Base-by-base conservation (phyloP, 371 early-diverging fungal species). In the Fennellomyces sp. region DNA sequence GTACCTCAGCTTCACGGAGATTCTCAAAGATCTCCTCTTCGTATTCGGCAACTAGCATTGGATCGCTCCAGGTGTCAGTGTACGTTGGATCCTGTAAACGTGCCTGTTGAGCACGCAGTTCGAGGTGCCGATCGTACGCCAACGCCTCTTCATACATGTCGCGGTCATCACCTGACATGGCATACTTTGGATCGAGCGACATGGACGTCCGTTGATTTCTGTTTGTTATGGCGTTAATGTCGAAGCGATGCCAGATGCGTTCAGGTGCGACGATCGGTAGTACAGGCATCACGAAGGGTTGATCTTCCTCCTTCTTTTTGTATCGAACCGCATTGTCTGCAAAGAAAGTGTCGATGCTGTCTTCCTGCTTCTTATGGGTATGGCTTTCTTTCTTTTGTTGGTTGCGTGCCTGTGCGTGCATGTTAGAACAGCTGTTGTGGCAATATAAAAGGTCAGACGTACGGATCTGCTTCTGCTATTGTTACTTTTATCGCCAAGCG, bases 31-130 rank as follows among this genome's bases (percentile, higher is more conserved):
- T 97, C 17, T 98, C 97, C 5, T 66, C 74, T 12, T 89, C 92
- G 69, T 97, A 97, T 72, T 97, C 97, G 15, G 93, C 76, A 0
- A 94, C 93, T 87, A 97, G 92, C 79, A 93, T 72, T 0, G 97
- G 96, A 75, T 96, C 96, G 41, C 72, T 59, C 25, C 64, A 61
- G 7, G 10, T 3, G 30, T 91, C 90, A 10, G 82, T 85, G 49
- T 88, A 88, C 45, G 29, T 59, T 17, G 51, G 49, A 28, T 59
- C 54, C 51, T 62, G 66, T 61, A 51, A 51, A 15, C 27, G 10
- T 27, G 45, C 58, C 21, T 59, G 38, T 47, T 63, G 48, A 2
- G 65, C 60, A 5, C 65, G 55, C 3, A 30, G 15, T 38, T 74
- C 78, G 38, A 70, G 66, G 15, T 64, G 30, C 21, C 31, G 33